Evolutionary conservation across 2,329 filamentous ascomycete species (phyloP), one percentile per base, ranked within the genome.

Genomic region (Microsporum audouinii): DNA sequence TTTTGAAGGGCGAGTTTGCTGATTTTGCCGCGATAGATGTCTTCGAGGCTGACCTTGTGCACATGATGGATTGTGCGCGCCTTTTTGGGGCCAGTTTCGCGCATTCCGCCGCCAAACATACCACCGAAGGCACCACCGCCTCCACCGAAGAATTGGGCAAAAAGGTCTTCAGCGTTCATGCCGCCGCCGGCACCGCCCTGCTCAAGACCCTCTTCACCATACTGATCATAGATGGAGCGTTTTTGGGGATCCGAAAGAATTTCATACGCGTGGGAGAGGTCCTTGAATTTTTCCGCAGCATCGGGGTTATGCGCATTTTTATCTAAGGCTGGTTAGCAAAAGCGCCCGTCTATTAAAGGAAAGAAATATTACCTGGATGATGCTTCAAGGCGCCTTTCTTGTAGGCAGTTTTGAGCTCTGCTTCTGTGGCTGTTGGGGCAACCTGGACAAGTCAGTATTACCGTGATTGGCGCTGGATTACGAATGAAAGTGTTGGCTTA

Each of bases 271-370:
- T 92, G 87, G 66, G 91, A 95, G 64, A 96, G 83, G 71, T 96
- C 91, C 81, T 99, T 97, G 86, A 99, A 99, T 78, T 96, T 99
- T 64, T 96, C 91, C 69, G 92, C 91, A 58, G 94, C 91, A 31
- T 86, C 88, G 45, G 91, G 91, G 80, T 95, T 95, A 80, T 94
- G 85, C 66, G 87, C 85, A 77, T 99, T 99, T 83, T 99, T 99
- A 78, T 99, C 92, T 95, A 68, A 41, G 17, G 59, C 39, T 63
- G 39, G 38, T n/a, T 55, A 36, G 58, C 14, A 43, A 39, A 57
- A 57, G 33, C 43, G 43, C 56, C 43, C 34, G 63, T 31, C 41
- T 33, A 10, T 14, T 1, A 10, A 17, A 45, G 29, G 12, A 12
- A 14, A 36, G 5, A 23, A 8, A 33, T 12, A 95, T 68, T 91